These are phyloP conservation scores for Pseudevernia furfuracea DNA, from an alignment of 495 filamentous ascomycete species.

Conservation along the genomic window DNA sequence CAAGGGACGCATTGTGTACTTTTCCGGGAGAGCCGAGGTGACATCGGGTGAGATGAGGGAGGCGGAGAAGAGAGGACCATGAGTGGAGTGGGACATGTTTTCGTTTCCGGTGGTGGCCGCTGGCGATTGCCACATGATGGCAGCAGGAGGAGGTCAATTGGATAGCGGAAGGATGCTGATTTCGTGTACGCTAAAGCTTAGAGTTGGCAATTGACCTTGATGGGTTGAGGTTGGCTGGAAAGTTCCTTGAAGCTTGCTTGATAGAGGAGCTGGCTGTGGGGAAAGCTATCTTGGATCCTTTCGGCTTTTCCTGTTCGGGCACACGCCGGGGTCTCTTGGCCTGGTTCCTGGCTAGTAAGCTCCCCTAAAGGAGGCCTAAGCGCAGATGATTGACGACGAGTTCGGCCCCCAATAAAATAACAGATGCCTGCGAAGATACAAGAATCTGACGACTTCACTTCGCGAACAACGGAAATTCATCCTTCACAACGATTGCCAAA, in stretches of 20 bases:
- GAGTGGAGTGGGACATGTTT: conserved; percentile 41
- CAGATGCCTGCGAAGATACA: conserved; percentile 8
- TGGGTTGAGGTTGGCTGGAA: not conserved
- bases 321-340: not conserved
- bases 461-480: not conserved
- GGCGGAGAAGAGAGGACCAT: conserved; percentile 61
- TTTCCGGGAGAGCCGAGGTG: conserved; percentile 59
- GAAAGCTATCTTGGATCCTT: not conserved
- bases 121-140: conserved; percentile 23
- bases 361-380: not conserved
- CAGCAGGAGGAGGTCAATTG: not conserved
- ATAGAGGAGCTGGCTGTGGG: not conserved
- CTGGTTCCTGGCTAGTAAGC: not conserved
- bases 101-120: conserved; percentile 13
- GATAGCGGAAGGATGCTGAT: not conserved
- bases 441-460: not conserved
- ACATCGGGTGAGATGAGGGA: conserved; percentile 72
- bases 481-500: conserved; percentile 15
- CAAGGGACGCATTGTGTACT: conserved; percentile 77
- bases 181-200: not conserved
- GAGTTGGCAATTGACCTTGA: not conserved
- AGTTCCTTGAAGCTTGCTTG: not conserved
- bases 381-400: not conserved
- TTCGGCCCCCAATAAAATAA: not conserved
- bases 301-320: not conserved